Percentiles rank a stretch among this genome's conserved stretches.
phyloP scores from a whole-genome alignment of 2,329 filamentous ascomycete species.

The Xylogone sp. region DNA sequence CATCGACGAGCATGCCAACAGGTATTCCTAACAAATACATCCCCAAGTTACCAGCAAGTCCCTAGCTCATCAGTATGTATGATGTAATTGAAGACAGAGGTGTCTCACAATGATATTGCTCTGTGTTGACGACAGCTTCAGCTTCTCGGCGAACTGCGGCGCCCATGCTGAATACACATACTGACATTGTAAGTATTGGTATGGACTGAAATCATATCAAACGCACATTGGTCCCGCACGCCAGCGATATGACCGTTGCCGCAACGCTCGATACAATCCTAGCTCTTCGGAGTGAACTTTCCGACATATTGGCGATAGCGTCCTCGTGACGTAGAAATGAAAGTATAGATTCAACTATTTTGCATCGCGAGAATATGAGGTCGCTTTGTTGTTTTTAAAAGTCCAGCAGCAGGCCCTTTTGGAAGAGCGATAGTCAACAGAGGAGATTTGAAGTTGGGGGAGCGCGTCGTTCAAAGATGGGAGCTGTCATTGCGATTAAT shows the following conservation, averaged over 20 bases:
- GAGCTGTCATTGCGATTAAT: too few species aligned
- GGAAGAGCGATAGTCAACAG: too few species aligned
- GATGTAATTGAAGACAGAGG: constrained; percentile 1
- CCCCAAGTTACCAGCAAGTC: constrained; percentile 78
- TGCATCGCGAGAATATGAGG: background rate
- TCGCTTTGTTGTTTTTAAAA: background rate
- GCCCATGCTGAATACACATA: constrained; percentile 99
- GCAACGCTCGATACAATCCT: constrained; percentile 81
- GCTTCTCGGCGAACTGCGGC: constrained; percentile 84
- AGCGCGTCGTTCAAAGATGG: too few species aligned
- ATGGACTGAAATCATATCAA: background rate
- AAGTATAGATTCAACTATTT: background rate
- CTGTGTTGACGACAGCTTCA: constrained; percentile 87
- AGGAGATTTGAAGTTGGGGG: too few species aligned
- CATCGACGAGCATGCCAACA: constrained; percentile 82
- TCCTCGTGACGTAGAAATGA: background rate
- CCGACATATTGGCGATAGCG: constrained; percentile 34
- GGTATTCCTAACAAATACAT: constrained; percentile 93
- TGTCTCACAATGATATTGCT: constrained; percentile 78
- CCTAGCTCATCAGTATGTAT: constrained; percentile 36
- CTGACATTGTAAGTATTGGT: constrained; percentile 42
- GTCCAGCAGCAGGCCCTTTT: too few species aligned
- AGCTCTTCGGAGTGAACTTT: constrained; percentile 52
- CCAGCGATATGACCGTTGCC: constrained; percentile 78
- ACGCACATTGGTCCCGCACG: constrained; percentile 88